Percentiles rank a stretch among this genome's conserved stretches.
These are phyloP conservation scores for Solanum ahanhuiri DNA, from an alignment of 257 asterid species.

Conservation along the genomic window DNA sequence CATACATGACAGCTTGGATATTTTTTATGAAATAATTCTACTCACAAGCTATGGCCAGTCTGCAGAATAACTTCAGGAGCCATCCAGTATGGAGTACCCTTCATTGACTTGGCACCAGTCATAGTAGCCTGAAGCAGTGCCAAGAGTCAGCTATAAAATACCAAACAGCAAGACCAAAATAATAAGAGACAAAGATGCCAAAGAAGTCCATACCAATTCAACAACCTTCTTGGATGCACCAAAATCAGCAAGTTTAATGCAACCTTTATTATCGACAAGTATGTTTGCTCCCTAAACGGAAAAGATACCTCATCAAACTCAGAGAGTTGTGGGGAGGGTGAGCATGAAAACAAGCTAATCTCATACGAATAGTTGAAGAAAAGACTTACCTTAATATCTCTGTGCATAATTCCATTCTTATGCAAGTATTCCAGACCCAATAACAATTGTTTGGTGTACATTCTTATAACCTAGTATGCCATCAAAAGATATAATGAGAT, in stretches of 20 bases:
- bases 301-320: background rate
- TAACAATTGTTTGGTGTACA: constrained; percentile 90
- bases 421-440: constrained; percentile 93
- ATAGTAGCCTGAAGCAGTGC: constrained; percentile 72
- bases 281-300: constrained; percentile 84
- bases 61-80: constrained; percentile 99
- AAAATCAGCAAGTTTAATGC: constrained; percentile 98
- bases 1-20: background rate
- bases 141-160: constrained; percentile 8
- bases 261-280: constrained; percentile 92
- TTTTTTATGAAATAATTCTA: constrained; percentile 4
- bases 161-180: constrained; percentile 8
- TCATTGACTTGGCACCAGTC: constrained; percentile 97
- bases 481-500: background rate
- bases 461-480: constrained; percentile 72
- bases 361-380: background rate
- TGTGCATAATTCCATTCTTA: constrained; percentile 89
- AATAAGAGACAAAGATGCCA: background rate
- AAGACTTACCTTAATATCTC: constrained; percentile 81
- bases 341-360: background rate
- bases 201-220: constrained; percentile 56
- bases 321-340: background rate
- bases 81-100: constrained; percentile 99
- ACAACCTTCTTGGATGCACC: constrained; percentile 99
- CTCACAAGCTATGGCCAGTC: constrained; percentile 99